Conservation (phyloP, 176 grass and related monocot genomes). For the Ananas comosus region DNA sequence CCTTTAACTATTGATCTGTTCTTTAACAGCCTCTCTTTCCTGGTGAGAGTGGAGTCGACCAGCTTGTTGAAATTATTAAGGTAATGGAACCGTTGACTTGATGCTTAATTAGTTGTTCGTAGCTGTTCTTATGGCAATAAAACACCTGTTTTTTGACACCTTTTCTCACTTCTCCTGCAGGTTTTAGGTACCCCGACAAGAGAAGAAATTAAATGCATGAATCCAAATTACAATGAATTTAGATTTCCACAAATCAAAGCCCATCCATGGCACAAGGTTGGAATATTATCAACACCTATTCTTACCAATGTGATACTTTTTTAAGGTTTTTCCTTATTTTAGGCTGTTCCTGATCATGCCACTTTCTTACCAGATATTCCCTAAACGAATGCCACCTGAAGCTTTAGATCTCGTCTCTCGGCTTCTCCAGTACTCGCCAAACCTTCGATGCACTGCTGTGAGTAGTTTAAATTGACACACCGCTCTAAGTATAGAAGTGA, state of each 20-base stretch:
- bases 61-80: slow-evolving; percentile 85
- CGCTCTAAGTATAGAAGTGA: too few species aligned
- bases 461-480: slow-evolving; percentile 16
- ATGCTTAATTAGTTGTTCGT: neutral
- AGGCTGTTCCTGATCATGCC: neutral
- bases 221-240: slow-evolving; percentile 70
- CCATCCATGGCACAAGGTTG: slow-evolving; percentile 85
- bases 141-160: neutral
- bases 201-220: slow-evolving; percentile 91
- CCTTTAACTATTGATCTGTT: neutral
- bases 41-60: slow-evolving; percentile 74
- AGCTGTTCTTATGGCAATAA: neutral
- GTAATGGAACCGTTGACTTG: slow-evolving; percentile 14
- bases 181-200: slow-evolving; percentile 69
- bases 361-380: slow-evolving; percentile 34
- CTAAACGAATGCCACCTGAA: slow-evolving; percentile 66
- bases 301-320: neutral
- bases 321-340: neutral
- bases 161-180: slow-evolving; percentile 23
- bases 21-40: slow-evolving; percentile 65
- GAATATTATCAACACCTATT: neutral
- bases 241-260: slow-evolving; percentile 80
- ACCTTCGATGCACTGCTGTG: slow-evolving; percentile 63
- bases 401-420: slow-evolving; percentile 75
- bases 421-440: slow-evolving; percentile 68